These are phyloP conservation scores for Prunus fruticosa DNA, from an alignment of 306 rosid species.

Conservation along the genomic window DNA sequence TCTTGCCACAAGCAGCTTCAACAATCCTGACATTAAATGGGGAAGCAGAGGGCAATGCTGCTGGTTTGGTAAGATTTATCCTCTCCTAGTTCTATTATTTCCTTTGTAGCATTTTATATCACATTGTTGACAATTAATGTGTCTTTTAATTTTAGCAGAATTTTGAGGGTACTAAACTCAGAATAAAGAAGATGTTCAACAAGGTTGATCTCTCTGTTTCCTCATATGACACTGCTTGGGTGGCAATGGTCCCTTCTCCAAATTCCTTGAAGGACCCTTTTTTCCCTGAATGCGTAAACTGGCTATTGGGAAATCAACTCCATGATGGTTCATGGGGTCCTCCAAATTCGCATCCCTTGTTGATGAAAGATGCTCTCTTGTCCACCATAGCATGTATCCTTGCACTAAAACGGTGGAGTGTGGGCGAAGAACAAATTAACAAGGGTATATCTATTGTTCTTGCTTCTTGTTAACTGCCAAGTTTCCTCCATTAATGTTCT, in stretches of 20 bases:
- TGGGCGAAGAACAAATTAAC: conserved; percentile 59
- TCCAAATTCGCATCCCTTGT: conserved; percentile 37
- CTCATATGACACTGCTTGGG: conserved; percentile 90
- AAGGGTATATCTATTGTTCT: conserved; percentile 40
- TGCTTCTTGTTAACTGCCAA: not conserved
- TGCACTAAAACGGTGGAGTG: conserved; percentile 67
- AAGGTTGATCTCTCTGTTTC: conserved; percentile 74
- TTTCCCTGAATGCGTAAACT: conserved; percentile 71
- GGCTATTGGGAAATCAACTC: conserved; percentile 75
- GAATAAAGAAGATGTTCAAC: conserved; percentile 55
- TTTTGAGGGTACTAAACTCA: conserved; percentile 54
- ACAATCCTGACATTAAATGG: conserved; percentile 5
- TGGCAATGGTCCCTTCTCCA: conserved; percentile 80
- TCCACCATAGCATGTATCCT: conserved; percentile 69
- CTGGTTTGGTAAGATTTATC: conserved; percentile 27
- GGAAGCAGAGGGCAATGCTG: conserved; percentile 17
- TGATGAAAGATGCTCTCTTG: conserved; percentile 63
- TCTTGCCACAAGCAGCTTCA: conserved; percentile 21
- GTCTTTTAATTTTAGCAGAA: conserved; percentile 33
- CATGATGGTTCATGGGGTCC: conserved; percentile 84
- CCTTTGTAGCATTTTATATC: not conserved
- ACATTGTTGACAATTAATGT: not conserved
- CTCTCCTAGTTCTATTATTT: conserved; percentile 2
- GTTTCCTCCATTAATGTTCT: conserved; percentile 8
- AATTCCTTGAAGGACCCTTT: conserved; percentile 46